phyloP scores from a whole-genome alignment of 129 eudicot species.

The Ambrosia trifida region DNA sequence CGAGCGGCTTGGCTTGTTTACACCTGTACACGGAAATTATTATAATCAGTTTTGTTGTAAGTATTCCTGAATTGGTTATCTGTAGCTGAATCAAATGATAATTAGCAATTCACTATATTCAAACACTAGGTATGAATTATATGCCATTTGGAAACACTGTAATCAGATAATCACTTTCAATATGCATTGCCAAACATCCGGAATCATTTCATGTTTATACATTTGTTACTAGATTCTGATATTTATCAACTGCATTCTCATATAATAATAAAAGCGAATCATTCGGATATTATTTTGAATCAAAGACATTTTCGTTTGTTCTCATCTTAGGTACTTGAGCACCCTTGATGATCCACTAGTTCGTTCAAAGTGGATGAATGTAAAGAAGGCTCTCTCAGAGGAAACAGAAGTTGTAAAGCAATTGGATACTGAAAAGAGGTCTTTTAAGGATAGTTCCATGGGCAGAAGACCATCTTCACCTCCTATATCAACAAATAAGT shows the following conservation, averaged over 20 bases:
- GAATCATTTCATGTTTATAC: conserved; percentile 1
- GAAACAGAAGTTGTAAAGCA: conserved; percentile 95
- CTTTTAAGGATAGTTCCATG: conserved; percentile 70
- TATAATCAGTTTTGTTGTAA: not conserved
- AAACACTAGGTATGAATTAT: not conserved
- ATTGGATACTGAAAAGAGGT: conserved; percentile 81
- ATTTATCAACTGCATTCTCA: not conserved
- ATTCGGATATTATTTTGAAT: conserved; percentile 2
- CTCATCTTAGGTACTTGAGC: conserved; percentile 57
- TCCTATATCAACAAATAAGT: conserved; percentile 83
- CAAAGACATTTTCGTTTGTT: not conserved
- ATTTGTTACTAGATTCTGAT: not conserved
- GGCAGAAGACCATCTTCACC: conserved; percentile 81
- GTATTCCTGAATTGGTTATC: not conserved
- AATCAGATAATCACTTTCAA: conserved; percentile 5
- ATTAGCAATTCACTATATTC: not conserved
- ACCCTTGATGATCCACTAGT: conserved; percentile 80
- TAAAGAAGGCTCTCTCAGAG: conserved; percentile 76
- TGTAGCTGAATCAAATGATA: not conserved
- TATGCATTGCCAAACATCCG: not conserved
- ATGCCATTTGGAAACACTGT: conserved; percentile 3
- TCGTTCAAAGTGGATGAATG: conserved; percentile 90
- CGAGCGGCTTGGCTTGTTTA: too few species aligned
- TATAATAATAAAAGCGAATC: not conserved
- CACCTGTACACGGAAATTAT: not conserved